Conservation (phyloP, 345 rosid genomes). For the Nasturtium officinale region DNA sequence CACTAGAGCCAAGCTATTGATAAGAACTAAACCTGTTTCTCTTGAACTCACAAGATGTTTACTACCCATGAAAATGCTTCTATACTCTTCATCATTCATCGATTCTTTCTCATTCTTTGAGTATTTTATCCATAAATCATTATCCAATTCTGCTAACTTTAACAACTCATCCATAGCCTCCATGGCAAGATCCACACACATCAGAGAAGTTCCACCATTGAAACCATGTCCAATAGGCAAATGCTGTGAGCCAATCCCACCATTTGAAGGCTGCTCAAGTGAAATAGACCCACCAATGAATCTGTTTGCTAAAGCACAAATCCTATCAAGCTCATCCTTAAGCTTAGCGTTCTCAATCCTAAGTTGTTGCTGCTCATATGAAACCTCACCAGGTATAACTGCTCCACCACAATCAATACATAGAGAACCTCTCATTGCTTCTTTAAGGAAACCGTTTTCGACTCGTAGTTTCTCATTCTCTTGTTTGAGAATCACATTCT, state of each 20-base stretch:
- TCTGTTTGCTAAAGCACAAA: slow-evolving; percentile 56
- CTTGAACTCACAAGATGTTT: slow-evolving; percentile 49
- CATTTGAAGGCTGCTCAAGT: slow-evolving; percentile 45
- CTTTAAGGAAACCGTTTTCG: slow-evolving; percentile 60
- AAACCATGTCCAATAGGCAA: slow-evolving; percentile 44
- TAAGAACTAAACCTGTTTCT: slow-evolving; percentile 56
- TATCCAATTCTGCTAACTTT: slow-evolving; percentile 55
- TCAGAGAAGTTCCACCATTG: slow-evolving; percentile 33
- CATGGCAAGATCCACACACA: slow-evolving; percentile 58
- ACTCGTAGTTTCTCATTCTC: slow-evolving; percentile 68
- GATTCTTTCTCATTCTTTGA: slow-evolving; percentile 50
- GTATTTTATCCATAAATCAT: slow-evolving; percentile 57
- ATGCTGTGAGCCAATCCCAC: slow-evolving; percentile 21
- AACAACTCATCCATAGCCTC: slow-evolving; percentile 63
- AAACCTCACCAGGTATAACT: slow-evolving; percentile 46
- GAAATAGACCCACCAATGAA: slow-evolving; percentile 58
- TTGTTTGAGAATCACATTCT: slow-evolving; percentile 60
- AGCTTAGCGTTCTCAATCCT: slow-evolving; percentile 65
- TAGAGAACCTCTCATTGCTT: slow-evolving; percentile 49
- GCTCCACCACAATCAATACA: slow-evolving; percentile 76
- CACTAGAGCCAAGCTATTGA: slow-evolving; percentile 58
- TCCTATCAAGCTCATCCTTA: slow-evolving; percentile 57
- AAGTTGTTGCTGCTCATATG: slow-evolving; percentile 59
- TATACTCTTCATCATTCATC: slow-evolving; percentile 59
- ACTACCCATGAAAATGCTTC: slow-evolving; percentile 48